Base-by-base conservation (phyloP, 1,284 basidiomycete species). In the Apiotrichum gracile region DNA sequence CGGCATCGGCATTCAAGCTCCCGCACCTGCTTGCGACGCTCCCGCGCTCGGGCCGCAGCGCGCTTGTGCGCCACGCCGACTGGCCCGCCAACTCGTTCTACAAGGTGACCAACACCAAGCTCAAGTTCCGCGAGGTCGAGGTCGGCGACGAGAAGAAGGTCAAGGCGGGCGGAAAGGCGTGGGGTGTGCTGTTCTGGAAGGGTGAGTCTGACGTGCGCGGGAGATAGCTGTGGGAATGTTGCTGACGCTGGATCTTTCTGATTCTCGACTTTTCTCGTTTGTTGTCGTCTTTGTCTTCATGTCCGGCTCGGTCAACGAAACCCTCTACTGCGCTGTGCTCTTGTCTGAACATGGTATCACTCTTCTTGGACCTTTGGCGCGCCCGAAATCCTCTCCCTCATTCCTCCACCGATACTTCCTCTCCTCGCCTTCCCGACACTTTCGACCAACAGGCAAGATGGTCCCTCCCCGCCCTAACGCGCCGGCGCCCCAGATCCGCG, bases 161-260 rank as follows among this genome's bases (percentile, higher is more conserved):
- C 14, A 57, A 50, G 37, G 62, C 55, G 2, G 46, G 43, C 31
- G 68, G 66, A 14, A 61, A 63, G 39, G 66, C 59, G 2, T 70
- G 66, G 66, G 68, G 62, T 25, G 56, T 65, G 51, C 50, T 63
- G 25, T 67, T 70, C 57, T 61, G 58, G 58, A 60, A 63, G 51
- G 66, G 68, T 70, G 44, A 51, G 64, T 63, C 7, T n/a, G n/a
- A n/a, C n/a, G n/a, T n/a, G n/a, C n/a, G n/a, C n/a, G n/a, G n/a
- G n/a, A n/a, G n/a, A n/a, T n/a, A n/a, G n/a, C n/a, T n/a, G n/a
- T n/a, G n/a, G n/a, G n/a, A n/a, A n/a, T n/a, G n/a, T n/a, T n/a
- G n/a, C n/a, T n/a, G n/a, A n/a, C 31, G 31, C 31, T 31, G 31
- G 16, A 13, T 10, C 31, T 31, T 31, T 31, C 31, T 31, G 12